Conservation (phyloP, 2,329 filamentous ascomycete genomes). For the Microdochium paspali region DNA sequence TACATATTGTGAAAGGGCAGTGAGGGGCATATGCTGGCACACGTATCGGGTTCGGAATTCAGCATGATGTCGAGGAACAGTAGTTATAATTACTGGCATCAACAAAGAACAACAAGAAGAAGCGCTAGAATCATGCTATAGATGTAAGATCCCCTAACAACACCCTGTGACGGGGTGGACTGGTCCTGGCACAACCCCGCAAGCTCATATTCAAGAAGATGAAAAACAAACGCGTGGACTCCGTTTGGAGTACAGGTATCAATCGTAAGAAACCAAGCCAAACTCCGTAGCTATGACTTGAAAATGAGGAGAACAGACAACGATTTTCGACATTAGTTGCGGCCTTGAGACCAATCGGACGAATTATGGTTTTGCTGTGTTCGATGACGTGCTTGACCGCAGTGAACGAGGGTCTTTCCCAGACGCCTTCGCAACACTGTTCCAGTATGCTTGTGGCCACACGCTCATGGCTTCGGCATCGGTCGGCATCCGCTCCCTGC, state of each 20-base stretch:
- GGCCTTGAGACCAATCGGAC: background rate
- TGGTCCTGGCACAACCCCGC: background rate
- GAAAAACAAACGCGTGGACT: background rate
- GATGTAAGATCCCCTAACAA: background rate
- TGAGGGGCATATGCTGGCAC: too few relatives aligned
- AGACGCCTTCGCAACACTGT: conserved; percentile 45
- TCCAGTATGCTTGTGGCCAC: conserved; percentile 55
- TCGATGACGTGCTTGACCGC: background rate
- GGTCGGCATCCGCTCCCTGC: conserved; percentile 47
- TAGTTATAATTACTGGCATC: background rate
- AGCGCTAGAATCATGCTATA: background rate
- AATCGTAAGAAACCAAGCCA: background rate
- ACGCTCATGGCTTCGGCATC: conserved; percentile 44
- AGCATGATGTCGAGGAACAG: background rate
- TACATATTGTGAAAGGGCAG: too few relatives aligned
- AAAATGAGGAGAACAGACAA: conserved; percentile 1
- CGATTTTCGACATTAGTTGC: conserved; percentile 4
- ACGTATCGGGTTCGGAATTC: too few relatives aligned
- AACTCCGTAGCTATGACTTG: conserved; percentile 5
- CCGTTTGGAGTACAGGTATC: background rate
- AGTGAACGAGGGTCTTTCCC: conserved; percentile 15
- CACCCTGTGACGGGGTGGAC: background rate
- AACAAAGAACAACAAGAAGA: background rate
- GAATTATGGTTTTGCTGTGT: too few relatives aligned
- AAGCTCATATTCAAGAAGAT: background rate